These are phyloP conservation scores for Gossypium schwendimanii DNA, from an alignment of 441 rosid species.

Conservation along the genomic window DNA sequence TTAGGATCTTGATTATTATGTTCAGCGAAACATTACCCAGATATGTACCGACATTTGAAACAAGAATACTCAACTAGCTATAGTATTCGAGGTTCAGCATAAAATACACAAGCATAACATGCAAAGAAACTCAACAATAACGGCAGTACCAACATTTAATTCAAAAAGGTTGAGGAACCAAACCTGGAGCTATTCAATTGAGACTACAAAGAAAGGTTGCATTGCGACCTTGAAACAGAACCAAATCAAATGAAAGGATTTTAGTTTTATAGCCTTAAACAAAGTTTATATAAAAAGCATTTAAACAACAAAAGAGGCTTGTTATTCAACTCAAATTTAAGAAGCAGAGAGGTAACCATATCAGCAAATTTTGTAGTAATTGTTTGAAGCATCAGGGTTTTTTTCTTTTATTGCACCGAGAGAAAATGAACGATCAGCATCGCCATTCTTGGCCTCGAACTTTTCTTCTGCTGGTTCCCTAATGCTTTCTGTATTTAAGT, in stretches of 20 bases:
- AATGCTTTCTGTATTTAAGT: too few relatives aligned
- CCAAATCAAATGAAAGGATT: not conserved
- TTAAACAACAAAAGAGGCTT: too few relatives aligned
- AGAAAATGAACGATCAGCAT: too few relatives aligned
- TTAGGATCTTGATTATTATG: not conserved
- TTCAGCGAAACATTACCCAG: not conserved
- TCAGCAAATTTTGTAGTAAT: too few relatives aligned
- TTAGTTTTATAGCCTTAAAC: not conserved
- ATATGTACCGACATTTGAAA: not conserved
- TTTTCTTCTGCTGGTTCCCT: too few relatives aligned
- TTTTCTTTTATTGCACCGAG: too few relatives aligned
- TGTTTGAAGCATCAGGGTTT: too few relatives aligned
- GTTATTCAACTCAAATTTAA: too few relatives aligned
- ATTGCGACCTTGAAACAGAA: slow-evolving; percentile 41
- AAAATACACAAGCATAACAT: not conserved
- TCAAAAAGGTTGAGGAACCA: slow-evolving; percentile 6
- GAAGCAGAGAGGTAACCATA: too few relatives aligned
- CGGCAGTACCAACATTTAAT: not conserved
- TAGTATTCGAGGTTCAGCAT: not conserved
- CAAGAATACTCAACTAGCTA: not conserved
- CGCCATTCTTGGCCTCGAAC: too few relatives aligned
- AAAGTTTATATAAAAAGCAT: not conserved
- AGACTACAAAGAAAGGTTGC: slow-evolving; percentile 63
- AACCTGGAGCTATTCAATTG: slow-evolving; percentile 83
- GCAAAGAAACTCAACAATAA: not conserved